Evolutionary conservation across 1,139 yeast genomes (phyloP).

Genomic region (Yamadazyma atmosphaerica): DNA sequence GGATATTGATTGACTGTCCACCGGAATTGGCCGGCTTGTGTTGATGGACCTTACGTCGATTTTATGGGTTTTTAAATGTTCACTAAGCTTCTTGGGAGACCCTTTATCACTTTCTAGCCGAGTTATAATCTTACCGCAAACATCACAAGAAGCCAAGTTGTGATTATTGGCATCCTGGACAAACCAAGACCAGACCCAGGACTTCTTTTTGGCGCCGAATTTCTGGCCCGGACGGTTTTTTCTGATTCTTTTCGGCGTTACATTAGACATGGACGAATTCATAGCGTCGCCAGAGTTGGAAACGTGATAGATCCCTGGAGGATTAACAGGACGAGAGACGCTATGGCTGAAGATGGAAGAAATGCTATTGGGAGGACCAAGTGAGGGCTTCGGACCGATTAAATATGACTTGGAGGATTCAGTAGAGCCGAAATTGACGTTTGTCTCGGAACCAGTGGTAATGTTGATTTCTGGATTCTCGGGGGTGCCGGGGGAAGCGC

Average conservation of each 20-base stretch:
- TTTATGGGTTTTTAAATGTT: slow-evolving; percentile 58
- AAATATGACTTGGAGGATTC: no score
- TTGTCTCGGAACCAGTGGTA: background rate
- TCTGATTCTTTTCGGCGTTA: slow-evolving; percentile 24
- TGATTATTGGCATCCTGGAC: slow-evolving; percentile 49
- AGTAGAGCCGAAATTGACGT: background rate
- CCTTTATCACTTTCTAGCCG: slow-evolving; percentile 57
- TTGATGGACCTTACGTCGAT: slow-evolving; percentile 40
- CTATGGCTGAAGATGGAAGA: no score
- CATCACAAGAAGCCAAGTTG: slow-evolving; percentile 55
- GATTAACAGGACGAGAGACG: no score
- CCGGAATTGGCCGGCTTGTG: slow-evolving; percentile 33
- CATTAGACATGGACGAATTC: background rate
- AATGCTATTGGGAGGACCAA: no score
- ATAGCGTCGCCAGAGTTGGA: background rate
- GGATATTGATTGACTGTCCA: slow-evolving; percentile 41
- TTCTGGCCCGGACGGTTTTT: slow-evolving; percentile 50
- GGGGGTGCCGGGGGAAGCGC: no score
- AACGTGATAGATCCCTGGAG: background rate
- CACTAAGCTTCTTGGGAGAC: slow-evolving; percentile 58
- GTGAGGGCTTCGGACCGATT: no score
- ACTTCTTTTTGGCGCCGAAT: slow-evolving; percentile 58
- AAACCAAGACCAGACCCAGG: slow-evolving; percentile 68
- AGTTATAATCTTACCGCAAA: slow-evolving; percentile 49
- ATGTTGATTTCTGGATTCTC: no score